Percentiles rank a stretch among this genome's conserved stretches.
Conservation (phyloP, 2,329 filamentous ascomycete species). For the Stagonosporopsis rhizophila region DNA sequence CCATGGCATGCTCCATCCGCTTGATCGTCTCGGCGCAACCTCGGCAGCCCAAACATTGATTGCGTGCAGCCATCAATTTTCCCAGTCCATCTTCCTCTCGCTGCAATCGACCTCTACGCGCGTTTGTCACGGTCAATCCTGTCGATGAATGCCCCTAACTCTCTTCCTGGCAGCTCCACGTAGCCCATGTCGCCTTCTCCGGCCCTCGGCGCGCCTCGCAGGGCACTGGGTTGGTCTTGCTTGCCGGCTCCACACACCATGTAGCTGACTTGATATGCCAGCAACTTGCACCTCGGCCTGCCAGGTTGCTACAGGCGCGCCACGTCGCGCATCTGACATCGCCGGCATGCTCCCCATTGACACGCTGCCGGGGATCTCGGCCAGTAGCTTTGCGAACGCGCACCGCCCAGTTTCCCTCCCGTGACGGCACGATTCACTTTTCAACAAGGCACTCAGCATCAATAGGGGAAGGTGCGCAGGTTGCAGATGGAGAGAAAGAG, state of each 20-base stretch:
- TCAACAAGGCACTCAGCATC: background rate
- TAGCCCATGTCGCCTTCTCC: slow-evolving; percentile 36
- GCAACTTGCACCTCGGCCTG: slow-evolving; percentile 1
- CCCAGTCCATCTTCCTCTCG: slow-evolving; percentile 7
- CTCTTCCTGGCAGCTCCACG: slow-evolving; percentile 42
- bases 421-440: slow-evolving; percentile 1
- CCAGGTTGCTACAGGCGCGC: background rate
- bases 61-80: slow-evolving; percentile 16
- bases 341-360: background rate
- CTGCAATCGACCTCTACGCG: slow-evolving; percentile 26
- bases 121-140: slow-evolving; percentile 18
- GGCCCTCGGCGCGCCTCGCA: slow-evolving; percentile 24
- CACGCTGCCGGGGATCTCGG: background rate
- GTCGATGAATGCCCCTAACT: slow-evolving; percentile 50
- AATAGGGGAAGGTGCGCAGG: background rate
- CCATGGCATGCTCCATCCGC: background rate
- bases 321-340: background rate
- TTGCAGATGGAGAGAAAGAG: background rate
- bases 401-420: background rate
- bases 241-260: background rate
- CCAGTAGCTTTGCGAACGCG: background rate
- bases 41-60: background rate
- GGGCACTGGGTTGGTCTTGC: slow-evolving; percentile 22
- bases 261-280: slow-evolving; percentile 18
- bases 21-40: slow-evolving; percentile 4